phyloP scores from a whole-genome alignment of 345 rosid genomes.

The Eucalyptus marginata region DNA sequence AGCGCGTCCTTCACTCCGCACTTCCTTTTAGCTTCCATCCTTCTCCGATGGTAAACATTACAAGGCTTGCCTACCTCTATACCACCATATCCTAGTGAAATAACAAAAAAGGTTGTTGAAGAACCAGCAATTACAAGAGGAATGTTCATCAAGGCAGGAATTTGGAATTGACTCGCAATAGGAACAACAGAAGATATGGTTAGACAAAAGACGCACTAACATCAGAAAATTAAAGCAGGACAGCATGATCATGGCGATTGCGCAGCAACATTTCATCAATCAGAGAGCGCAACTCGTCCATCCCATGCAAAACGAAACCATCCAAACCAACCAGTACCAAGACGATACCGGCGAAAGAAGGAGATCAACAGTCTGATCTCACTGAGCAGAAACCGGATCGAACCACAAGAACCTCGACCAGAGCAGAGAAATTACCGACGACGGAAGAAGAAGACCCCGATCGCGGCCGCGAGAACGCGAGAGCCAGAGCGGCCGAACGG shows the following conservation, averaged over 20 bases:
- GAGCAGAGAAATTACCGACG: not conserved
- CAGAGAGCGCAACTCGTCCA: not conserved
- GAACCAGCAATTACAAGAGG: not conserved
- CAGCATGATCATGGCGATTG: not conserved
- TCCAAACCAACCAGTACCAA: not conserved
- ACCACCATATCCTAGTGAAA: not conserved
- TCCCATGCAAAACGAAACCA: not conserved
- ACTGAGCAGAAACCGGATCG: not conserved
- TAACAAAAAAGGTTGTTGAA: not conserved
- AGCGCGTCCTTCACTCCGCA: not conserved
- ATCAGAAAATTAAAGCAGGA: not conserved
- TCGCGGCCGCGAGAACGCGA: not conserved
- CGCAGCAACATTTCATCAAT: not conserved
- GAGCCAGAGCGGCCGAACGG: not conserved
- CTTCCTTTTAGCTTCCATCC: not conserved
- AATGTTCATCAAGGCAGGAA: not conserved
- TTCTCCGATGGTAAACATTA: not conserved
- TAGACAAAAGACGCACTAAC: not conserved
- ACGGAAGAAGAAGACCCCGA: not conserved
- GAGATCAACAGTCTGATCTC: not conserved
- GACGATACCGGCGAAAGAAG: not conserved
- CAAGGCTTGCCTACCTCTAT: not conserved
- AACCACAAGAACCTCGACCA: not conserved
- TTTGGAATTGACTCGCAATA: not conserved
- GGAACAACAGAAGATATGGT: not conserved